A percentile compares a stretch with the other conserved stretches of the same genome.
These are phyloP conservation scores for Aspergillus nidulans DNA, from an alignment of 495 filamentous ascomycete species.

Conservation along the genomic window DNA sequence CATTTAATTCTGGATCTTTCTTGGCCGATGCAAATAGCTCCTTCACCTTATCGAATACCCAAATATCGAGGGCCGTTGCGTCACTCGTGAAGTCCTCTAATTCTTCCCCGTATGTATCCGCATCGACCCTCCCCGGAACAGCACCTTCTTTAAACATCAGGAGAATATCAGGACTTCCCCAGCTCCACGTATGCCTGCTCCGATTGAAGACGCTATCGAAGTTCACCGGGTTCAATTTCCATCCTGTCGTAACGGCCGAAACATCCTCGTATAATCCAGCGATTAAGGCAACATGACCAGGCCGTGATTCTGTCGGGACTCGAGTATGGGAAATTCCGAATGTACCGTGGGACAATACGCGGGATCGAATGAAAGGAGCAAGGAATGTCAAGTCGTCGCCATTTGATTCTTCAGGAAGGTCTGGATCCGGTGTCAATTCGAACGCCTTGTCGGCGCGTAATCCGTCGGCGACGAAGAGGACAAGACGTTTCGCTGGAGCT, in stretches of 20 bases:
- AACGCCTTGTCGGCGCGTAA: constrained; percentile 98
- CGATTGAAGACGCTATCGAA: constrained; percentile 99
- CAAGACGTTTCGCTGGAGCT: constrained; percentile 81
- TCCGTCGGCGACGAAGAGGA: constrained; percentile 97
- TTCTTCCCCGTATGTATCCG: constrained; percentile 76
- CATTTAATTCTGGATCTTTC: constrained; percentile 69
- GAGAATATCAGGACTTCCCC: constrained; percentile 97
- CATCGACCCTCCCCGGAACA: constrained; percentile 78
- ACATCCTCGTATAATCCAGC: constrained; percentile 98
- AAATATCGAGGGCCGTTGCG: constrained; percentile 75
- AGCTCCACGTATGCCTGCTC: constrained; percentile 96
- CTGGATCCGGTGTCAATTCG: constrained; percentile 85
- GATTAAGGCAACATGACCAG: constrained; percentile 96
- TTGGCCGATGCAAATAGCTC: constrained; percentile 76
- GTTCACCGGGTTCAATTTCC: constrained; percentile 97
- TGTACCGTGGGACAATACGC: constrained; percentile 84
- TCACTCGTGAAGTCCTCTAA: constrained; percentile 87
- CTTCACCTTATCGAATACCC: constrained; percentile 95
- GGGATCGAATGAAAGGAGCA: constrained; percentile 90
- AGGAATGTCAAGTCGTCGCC: constrained; percentile 63
- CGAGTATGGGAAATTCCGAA: constrained; percentile 98
- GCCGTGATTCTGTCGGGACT: constrained; percentile 94
- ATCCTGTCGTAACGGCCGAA: constrained; percentile 93
- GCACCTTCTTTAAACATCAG: constrained; percentile 97
- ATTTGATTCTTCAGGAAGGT: constrained; percentile 45